Evolutionary conservation across 2,329 filamentous ascomycete genomes (phyloP).

Genomic region (Amauroascus niger): DNA sequence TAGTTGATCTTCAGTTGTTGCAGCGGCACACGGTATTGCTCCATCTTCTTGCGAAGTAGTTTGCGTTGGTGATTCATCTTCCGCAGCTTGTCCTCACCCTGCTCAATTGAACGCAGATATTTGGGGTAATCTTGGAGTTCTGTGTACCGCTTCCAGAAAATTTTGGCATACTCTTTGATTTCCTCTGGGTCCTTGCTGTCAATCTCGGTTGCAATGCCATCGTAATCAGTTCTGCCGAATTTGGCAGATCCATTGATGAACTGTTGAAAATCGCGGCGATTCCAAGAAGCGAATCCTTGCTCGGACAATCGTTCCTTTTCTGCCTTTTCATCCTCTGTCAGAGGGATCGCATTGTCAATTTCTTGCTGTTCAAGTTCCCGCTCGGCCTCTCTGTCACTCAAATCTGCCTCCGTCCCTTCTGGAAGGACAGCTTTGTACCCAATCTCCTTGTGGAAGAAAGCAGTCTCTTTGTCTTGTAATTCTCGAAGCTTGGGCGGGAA

Average conservation of each 20-base stretch:
- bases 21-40: constrained; percentile 89
- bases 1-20: constrained; percentile 99
- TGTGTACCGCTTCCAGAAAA: constrained; percentile 91
- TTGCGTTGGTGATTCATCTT: constrained; percentile 89
- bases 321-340: constrained; percentile 81
- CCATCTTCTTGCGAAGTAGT: constrained; percentile 89
- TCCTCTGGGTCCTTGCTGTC: constrained; percentile 81
- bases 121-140: constrained; percentile 85
- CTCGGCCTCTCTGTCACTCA: constrained; percentile 78
- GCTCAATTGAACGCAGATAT: constrained; percentile 79
- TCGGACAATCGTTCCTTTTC: constrained; percentile 74
- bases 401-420: constrained; percentile 77
- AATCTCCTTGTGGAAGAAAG: constrained; percentile 91
- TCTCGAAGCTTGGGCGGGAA: constrained; percentile 77
- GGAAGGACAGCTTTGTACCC: constrained; percentile 85
- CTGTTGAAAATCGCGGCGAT: constrained; percentile 93
- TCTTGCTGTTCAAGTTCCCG: constrained; percentile 79
- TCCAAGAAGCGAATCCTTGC: constrained; percentile 89
- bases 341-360: constrained; percentile 79
- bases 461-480: constrained; percentile 91
- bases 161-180: constrained; percentile 82
- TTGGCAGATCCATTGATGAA: constrained; percentile 94
- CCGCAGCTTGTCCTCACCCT: constrained; percentile 79
- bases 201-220: constrained; percentile 75
- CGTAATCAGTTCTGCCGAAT: constrained; percentile 78